Conservation (phyloP, 2,329 filamentous ascomycete species). For the Scytalidium sp. region DNA sequence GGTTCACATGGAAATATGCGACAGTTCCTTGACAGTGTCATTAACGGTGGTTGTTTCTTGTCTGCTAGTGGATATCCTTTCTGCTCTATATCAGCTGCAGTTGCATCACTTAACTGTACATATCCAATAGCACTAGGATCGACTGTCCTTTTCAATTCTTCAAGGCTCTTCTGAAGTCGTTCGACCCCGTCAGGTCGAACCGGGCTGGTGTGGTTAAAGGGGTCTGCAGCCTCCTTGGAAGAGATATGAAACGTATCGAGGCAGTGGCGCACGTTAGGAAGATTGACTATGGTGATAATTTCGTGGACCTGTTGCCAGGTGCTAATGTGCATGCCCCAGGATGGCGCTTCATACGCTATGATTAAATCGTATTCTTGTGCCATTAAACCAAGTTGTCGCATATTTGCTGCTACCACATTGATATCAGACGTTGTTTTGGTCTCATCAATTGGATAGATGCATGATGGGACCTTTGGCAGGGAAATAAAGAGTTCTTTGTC, state of each 20-base stretch:
- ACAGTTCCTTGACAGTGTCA: conserved; percentile 21
- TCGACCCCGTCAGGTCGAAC: conserved; percentile 6
- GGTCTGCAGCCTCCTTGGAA: conserved; percentile 16
- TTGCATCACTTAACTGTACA: conserved; percentile 20
- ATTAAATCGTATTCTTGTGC: too few species aligned
- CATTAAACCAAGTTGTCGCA: too few species aligned
- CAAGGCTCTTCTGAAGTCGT: conserved; percentile 10
- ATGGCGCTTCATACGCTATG: background rate
- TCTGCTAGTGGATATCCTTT: conserved; percentile 13
- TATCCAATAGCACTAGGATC: conserved; percentile 12
- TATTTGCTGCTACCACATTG: too few species aligned
- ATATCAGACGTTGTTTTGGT: too few species aligned
- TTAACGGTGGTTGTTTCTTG: conserved; percentile 15
- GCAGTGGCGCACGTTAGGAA: conserved; percentile 11
- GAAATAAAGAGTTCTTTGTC: background rate
- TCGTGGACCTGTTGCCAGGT: conserved; percentile 12
- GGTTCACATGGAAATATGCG: conserved; percentile 19
- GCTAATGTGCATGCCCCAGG: too few species aligned
- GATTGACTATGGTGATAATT: conserved; percentile 8
- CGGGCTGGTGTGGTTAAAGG: conserved; percentile 12
- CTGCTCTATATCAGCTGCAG: conserved; percentile 14
- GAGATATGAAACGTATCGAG: conserved; percentile 15
- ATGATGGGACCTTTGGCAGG: background rate
- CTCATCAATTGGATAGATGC: background rate
- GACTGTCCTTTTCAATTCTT: conserved; percentile 13